Evolutionary conservation across 2,329 filamentous ascomycete species (phyloP).

Genomic region (Colletotrichum limetticola): DNA sequence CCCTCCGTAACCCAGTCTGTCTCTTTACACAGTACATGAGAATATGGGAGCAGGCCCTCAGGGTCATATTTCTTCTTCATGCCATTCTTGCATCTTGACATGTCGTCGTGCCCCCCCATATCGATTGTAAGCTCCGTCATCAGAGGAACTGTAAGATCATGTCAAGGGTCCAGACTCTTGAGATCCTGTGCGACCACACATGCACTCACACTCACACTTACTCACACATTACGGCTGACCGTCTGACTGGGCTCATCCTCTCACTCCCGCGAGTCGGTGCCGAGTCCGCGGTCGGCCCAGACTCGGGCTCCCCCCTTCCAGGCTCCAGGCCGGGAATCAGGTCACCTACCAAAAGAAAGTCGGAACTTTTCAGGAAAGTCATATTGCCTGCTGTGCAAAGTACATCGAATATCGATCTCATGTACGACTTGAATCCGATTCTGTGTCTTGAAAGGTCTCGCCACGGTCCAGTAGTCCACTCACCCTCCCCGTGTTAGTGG

Average conservation of each 20-base stretch:
- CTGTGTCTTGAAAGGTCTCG: not conserved
- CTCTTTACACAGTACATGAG: not conserved
- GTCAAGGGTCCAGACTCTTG: conserved; percentile 4
- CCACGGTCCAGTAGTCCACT: not conserved
- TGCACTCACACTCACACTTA: not conserved
- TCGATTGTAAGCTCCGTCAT: not conserved
- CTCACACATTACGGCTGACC: not conserved
- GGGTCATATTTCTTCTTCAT: conserved; percentile 18
- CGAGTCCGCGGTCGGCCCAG: conserved; percentile 15
- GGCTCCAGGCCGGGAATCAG: not conserved
- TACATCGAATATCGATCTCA: not conserved
- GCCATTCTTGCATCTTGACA: conserved; percentile 9
- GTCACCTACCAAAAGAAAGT: not conserved
- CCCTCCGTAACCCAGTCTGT: not conserved
- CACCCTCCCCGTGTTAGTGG: conserved; percentile 5
- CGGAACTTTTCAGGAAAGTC: not conserved
- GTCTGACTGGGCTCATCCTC: not conserved
- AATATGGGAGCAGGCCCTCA: too few species aligned
- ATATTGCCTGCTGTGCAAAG: not conserved
- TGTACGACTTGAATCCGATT: conserved; percentile 1
- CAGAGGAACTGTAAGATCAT: not conserved
- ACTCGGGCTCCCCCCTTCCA: not conserved
- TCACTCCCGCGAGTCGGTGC: not conserved
- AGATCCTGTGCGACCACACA: conserved; percentile 4
- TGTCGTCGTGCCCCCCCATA: not conserved